These are phyloP conservation scores for Phaeodactylum tricornutum DNA, from an alignment of 108 stramenopile genomes.

Conservation along the genomic window DNA sequence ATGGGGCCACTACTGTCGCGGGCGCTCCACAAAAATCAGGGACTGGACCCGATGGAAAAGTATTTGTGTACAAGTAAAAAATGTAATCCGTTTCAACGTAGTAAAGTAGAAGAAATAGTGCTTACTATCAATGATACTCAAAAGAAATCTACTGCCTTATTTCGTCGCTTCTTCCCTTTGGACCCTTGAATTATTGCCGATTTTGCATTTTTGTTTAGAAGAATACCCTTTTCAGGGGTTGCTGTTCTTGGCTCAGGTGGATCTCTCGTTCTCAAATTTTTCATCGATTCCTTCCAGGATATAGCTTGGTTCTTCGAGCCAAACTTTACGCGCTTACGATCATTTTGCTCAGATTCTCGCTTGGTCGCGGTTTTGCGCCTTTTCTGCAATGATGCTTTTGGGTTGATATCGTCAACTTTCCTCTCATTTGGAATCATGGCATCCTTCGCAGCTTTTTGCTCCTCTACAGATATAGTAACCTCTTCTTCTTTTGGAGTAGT, in stretches of 20 bases:
- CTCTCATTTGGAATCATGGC: slow-evolving; percentile 15
- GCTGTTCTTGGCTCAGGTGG: slow-evolving; percentile 25
- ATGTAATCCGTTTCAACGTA: no score
- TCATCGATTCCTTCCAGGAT: slow-evolving; percentile 77
- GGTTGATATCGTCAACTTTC: slow-evolving; percentile 14
- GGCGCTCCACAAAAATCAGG: no score
- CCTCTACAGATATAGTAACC: slow-evolving; percentile 21
- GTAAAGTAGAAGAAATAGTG: no score
- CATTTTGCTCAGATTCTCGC: slow-evolving; percentile 3
- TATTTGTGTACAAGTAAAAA: no score
- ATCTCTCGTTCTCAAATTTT: slow-evolving; percentile 43
- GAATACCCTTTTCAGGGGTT: slow-evolving; percentile 71
- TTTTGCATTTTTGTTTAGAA: slow-evolving; percentile 26
- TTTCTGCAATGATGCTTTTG: slow-evolving; percentile 7
- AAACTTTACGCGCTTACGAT: slow-evolving; percentile 49
- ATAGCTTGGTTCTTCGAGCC: slow-evolving; percentile 51
- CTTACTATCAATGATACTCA: no score
- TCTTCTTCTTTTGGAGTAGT: slow-evolving; percentile 18
- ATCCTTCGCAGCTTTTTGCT: slow-evolving; percentile 37
- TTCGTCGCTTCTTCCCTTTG: slow-evolving; percentile 13
- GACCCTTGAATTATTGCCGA: not conserved
- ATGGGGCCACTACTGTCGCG: no score
- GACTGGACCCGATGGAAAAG: no score
- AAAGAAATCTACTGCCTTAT: slow-evolving; percentile 30
- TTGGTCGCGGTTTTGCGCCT: slow-evolving; percentile 8